Conservation (phyloP, 2,329 filamentous ascomycete species). For the Hymenoscyphus fraxineus region DNA sequence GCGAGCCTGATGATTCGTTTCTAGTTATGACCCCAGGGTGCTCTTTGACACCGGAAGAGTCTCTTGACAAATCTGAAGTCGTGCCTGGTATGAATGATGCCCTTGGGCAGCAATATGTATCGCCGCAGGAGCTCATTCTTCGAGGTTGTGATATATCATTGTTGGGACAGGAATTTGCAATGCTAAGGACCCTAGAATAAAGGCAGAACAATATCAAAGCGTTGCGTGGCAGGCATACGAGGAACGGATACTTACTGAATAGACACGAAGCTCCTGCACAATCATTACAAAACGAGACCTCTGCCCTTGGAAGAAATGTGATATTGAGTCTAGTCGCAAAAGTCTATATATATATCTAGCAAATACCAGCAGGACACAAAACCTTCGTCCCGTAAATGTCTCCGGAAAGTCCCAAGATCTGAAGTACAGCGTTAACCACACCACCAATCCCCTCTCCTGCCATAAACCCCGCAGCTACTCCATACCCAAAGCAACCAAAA, state of each 20-base stretch:
- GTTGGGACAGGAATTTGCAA: constrained; percentile 48
- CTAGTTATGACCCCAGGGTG: constrained; percentile 79
- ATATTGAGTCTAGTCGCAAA: neutral
- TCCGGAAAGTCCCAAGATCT: constrained; percentile 36
- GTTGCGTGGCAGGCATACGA: neutral
- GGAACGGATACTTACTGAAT: neutral
- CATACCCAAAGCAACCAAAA: constrained; percentile 58
- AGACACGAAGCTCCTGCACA: no score
- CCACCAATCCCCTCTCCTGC: constrained; percentile 62
- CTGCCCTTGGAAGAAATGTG: no score
- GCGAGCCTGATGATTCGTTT: constrained; percentile 63
- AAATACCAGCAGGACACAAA: constrained; percentile 31
- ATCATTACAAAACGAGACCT: no score
- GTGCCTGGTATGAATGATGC: constrained; percentile 53
- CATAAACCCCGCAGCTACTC: constrained; percentile 57
- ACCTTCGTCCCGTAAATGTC: constrained; percentile 34
- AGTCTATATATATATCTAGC: neutral
- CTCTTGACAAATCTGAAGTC: constrained; percentile 21
- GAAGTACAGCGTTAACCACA: constrained; percentile 51
- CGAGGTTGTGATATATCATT: constrained; percentile 73
- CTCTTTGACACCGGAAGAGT: constrained; percentile 62
- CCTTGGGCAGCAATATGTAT: constrained; percentile 42
- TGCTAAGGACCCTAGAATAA: neutral
- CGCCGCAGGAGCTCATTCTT: constrained; percentile 64
- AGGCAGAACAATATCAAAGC: neutral